These are phyloP conservation scores for Fagopyrum esculentum DNA, from an alignment of 148 eudicot genomes.

Conservation along the genomic window DNA sequence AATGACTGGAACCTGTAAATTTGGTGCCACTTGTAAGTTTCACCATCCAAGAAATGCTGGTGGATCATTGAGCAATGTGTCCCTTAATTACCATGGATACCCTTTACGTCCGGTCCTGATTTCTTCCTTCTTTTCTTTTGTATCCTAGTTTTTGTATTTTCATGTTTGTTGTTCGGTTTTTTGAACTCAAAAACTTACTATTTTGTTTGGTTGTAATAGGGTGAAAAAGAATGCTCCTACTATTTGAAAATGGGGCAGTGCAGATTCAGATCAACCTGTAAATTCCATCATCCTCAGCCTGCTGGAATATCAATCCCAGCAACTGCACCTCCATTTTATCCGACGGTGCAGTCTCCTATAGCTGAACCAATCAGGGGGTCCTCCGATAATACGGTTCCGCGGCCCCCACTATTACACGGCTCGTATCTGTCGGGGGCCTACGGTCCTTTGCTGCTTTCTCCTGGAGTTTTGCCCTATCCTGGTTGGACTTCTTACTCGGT, in stretches of 20 bases:
- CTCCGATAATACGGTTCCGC: slow-evolving; percentile 45
- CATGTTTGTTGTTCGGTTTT: background rate
- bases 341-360: slow-evolving; percentile 75
- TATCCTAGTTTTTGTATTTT: background rate
- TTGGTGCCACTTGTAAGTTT: slow-evolving; percentile 86
- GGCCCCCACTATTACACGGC: slow-evolving; percentile 60
- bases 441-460: slow-evolving; percentile 66
- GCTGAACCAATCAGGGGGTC: slow-evolving; percentile 46
- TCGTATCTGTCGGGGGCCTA: slow-evolving; percentile 74
- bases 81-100: slow-evolving; percentile 69
- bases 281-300: slow-evolving; percentile 93
- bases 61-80: slow-evolving; percentile 58
- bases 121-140: slow-evolving; percentile 4
- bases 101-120: slow-evolving; percentile 69
- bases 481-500: slow-evolving; percentile 87
- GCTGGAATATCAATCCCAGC: slow-evolving; percentile 49
- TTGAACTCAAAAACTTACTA: no score
- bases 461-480: slow-evolving; percentile 76
- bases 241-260: slow-evolving; percentile 99
- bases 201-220: slow-evolving; percentile 29
- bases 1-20: slow-evolving; percentile 94
- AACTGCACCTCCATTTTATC: slow-evolving; percentile 87
- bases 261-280: slow-evolving; percentile 88
- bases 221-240: slow-evolving; percentile 93
- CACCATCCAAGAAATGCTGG: slow-evolving; percentile 83